phyloP scores from a whole-genome alignment of 2,329 filamentous ascomycete genomes.

The Diplodia scrobiculata region DNA sequence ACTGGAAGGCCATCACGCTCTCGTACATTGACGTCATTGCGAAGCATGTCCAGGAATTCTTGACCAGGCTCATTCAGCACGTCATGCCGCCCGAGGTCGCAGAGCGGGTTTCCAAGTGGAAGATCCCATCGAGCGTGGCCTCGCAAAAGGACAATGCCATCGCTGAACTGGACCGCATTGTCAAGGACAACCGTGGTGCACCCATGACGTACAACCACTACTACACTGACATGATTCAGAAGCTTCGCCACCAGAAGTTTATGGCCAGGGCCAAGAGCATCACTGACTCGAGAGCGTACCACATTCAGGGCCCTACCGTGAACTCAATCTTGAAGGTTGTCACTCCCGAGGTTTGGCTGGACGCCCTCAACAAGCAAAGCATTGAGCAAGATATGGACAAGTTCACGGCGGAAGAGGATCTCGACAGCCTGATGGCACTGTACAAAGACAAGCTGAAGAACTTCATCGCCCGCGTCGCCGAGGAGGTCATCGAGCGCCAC shows the following conservation, averaged over 20 bases:
- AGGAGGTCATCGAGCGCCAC: conserved; percentile 46
- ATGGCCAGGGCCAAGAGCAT: conserved; percentile 35
- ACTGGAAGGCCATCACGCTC: conserved; percentile 53
- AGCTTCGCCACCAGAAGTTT: conserved; percentile 38
- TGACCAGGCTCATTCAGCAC: conserved; percentile 41
- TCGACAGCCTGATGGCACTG: conserved; percentile 43
- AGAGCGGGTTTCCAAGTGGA: conserved; percentile 42
- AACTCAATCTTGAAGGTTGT: neutral
- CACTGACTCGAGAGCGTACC: neutral
- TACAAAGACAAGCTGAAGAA: conserved; percentile 46
- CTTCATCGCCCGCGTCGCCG: conserved; percentile 42
- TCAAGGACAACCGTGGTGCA: conserved; percentile 52
- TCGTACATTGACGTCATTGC: conserved; percentile 45
- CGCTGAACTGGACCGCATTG: conserved; percentile 49
- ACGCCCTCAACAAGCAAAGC: neutral
- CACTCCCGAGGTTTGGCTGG: neutral
- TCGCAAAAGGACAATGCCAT: conserved; percentile 43
- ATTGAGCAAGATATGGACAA: conserved; percentile 41
- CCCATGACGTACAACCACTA: conserved; percentile 59
- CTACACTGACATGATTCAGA: conserved; percentile 41
- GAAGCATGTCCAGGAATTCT: conserved; percentile 39
- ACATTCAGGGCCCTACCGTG: neutral
- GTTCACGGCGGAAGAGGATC: conserved; percentile 42
- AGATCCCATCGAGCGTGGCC: conserved; percentile 50
- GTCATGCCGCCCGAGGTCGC: conserved; percentile 49